phyloP scores from a whole-genome alignment of 1,284 basidiomycete genomes.

The Clitocybe nebularis region DNA sequence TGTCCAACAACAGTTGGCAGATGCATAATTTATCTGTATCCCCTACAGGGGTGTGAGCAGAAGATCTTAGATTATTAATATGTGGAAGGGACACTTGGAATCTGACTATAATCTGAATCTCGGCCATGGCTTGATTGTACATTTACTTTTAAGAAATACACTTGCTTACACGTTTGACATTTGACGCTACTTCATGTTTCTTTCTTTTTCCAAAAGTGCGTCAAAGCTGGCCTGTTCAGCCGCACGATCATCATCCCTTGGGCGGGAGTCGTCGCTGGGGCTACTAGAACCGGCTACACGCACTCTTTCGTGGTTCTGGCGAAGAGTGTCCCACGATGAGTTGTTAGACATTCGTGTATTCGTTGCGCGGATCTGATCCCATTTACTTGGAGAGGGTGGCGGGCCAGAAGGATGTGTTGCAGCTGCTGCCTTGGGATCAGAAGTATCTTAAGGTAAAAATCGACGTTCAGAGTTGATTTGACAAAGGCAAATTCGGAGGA shows the following conservation, averaged over 20 bases:
- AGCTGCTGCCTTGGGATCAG: not conserved
- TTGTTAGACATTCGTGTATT: constrained; percentile 41
- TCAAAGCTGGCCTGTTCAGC: constrained; percentile 55
- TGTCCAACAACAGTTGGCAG: constrained; percentile 16
- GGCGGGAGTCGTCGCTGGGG: constrained; percentile 4
- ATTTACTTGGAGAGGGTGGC: constrained; percentile 35
- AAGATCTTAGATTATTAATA: too few relatives aligned
- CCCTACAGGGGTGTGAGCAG: constrained; percentile 11
- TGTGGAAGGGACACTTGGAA: too few relatives aligned
- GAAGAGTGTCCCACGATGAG: constrained; percentile 64
- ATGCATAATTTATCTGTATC: constrained; percentile 17
- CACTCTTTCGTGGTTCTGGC: constrained; percentile 52
- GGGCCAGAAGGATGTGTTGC: constrained; percentile 14
- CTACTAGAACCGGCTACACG: constrained; percentile 11
- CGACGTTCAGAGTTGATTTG: too few relatives aligned
- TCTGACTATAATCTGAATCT: too few relatives aligned
- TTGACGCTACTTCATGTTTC: constrained; percentile 28
- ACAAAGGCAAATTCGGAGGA: not conserved
- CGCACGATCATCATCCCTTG: constrained; percentile 30
- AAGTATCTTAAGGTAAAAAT: too few relatives aligned
- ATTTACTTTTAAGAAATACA: too few relatives aligned
- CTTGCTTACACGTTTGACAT: not conserved
- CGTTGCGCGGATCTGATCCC: constrained; percentile 62
- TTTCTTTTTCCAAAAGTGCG: constrained; percentile 53
- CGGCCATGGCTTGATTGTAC: too few relatives aligned